These are phyloP conservation scores for Lactarius akahatsu DNA, from an alignment of 768 basidiomycete genomes.

Conservation along the genomic window DNA sequence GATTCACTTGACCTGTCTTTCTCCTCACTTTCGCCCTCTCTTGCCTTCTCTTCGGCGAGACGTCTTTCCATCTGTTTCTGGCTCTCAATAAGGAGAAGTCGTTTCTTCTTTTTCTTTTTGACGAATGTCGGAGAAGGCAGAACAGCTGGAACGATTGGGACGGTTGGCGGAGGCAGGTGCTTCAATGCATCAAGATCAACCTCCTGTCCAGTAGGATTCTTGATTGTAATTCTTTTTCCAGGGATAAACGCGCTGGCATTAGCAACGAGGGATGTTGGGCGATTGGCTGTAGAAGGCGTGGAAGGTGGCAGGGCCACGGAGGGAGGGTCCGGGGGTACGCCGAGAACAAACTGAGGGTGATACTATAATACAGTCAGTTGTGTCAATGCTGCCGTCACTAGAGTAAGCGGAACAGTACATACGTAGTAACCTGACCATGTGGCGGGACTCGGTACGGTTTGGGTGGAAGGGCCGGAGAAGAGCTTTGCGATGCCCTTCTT, in stretches of 20 bases:
- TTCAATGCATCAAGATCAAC: conserved; percentile 57
- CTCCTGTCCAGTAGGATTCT: conserved; percentile 52
- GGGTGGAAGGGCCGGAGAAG: conserved; percentile 49
- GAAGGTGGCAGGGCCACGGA: conserved; percentile 64
- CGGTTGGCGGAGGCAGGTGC: conserved; percentile 44
- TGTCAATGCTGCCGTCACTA: conserved; percentile 16
- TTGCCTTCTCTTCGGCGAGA: conserved; percentile 47
- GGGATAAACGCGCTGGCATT: conserved; percentile 70
- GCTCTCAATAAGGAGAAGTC: conserved; percentile 61
- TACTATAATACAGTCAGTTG: conserved; percentile 38
- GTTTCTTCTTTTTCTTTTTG: conserved; percentile 25
- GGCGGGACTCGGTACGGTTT: conserved; percentile 23
- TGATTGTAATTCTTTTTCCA: conserved; percentile 37
- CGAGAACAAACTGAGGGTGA: conserved; percentile 35
- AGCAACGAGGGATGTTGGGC: conserved; percentile 48
- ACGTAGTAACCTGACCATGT: conserved; percentile 59
- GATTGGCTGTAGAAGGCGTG: conserved; percentile 56
- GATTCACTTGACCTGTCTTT: conserved; percentile 39
- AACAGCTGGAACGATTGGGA: conserved; percentile 42
- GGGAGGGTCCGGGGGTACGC: conserved; percentile 41
- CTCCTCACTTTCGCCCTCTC: conserved; percentile 46
- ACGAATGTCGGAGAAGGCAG: conserved; percentile 11
- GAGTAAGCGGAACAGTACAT: conserved; percentile 31
- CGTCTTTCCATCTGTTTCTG: conserved; percentile 53
- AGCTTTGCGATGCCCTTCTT: conserved; percentile 60